Percentiles rank a stretch among this genome's conserved stretches.
These are phyloP conservation scores for Solanum chmielewskii DNA, from an alignment of 257 asterid genomes.

Conservation along the genomic window DNA sequence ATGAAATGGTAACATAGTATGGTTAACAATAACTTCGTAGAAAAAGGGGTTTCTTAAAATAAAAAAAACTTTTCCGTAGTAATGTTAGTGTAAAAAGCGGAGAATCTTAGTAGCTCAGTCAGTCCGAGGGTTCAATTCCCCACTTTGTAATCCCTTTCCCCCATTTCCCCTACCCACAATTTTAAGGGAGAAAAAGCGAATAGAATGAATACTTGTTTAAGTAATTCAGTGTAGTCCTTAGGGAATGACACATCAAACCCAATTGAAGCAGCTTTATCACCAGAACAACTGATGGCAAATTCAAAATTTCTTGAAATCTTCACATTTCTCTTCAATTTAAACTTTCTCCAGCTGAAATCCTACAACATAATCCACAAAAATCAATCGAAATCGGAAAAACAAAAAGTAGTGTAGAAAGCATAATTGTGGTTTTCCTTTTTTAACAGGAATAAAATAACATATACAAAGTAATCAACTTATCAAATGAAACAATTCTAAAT, in stretches of 20 bases:
- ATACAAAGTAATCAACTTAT: background rate
- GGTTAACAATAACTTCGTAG: background rate
- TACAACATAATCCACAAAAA: constrained; percentile 6
- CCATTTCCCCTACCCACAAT: background rate
- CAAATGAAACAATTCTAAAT: background rate
- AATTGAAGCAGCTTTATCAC: constrained; percentile 21
- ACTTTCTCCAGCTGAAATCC: constrained; percentile 22
- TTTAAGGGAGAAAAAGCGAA: background rate
- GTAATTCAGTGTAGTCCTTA: constrained; percentile 59
- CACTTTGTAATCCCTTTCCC: background rate
- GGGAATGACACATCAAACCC: constrained; percentile 58
- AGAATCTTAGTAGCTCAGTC: background rate
- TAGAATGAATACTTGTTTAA: constrained; percentile 40
- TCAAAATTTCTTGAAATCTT: constrained; percentile 19
- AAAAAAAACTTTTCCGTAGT: no score
- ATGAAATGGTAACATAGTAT: background rate
- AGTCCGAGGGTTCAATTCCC: rapidly evolving
- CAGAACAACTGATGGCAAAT: constrained; percentile 19
- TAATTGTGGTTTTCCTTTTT: background rate
- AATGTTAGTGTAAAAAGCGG: background rate
- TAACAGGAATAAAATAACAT: no score
- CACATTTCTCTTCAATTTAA: constrained; percentile 7
- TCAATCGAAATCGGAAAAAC: background rate
- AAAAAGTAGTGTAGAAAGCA: background rate
- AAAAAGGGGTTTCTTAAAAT: background rate